Base-by-base conservation (phyloP, 2,329 filamentous ascomycete species). In the Phaeomoniella chlamydospora region DNA sequence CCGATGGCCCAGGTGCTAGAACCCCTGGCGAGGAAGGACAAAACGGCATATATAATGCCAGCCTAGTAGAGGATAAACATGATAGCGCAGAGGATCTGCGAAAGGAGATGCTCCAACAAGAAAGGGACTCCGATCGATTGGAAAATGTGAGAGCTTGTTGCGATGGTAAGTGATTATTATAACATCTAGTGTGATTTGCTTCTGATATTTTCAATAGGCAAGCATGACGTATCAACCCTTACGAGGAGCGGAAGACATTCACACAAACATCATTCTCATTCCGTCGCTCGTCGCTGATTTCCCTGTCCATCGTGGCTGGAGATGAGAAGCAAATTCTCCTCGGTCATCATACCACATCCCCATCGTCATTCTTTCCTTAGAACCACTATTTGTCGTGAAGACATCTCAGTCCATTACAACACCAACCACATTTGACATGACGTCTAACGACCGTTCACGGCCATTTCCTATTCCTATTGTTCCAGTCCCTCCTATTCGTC, bases 61-160 rank as follows among this genome's bases (percentile, higher is more conserved):
- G 56, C 36, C 43, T 57, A 13, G 55, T 53, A 34, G 46, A 49
- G 30, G 40, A 38, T 26, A 55, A 50, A 12, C 75, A 79, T 43
- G 81, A 88, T 52, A 85, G 79, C 49, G 82, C 82, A 3, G 85
- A 94, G 56, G 85, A 94, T 52, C 56, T 94, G 39, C 69, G 84
- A 38, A 71, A 78, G 43, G 76, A 87, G 43, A 83, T 88, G 48
- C 82, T 88, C 36, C 55, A 73, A 43, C 78, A 86, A 52, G 80
- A 88, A 49, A 67, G 75, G 37, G 81, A 87, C 45, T 67, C 78
- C 16, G 82, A 87, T 52, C 71, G 78, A 42, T 68, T 96, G 49
- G 88, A 96, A 67, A 94, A 98, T 56, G 90, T 98, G 44, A 72
- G 90, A 53, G 87, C 88, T 40, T 98, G 90, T 63, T 98, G 90